A percentile compares a stretch with the other conserved stretches of the same genome.
Conservation (phyloP, 2,329 filamentous ascomycete genomes). For the Phoma sp. region DNA sequence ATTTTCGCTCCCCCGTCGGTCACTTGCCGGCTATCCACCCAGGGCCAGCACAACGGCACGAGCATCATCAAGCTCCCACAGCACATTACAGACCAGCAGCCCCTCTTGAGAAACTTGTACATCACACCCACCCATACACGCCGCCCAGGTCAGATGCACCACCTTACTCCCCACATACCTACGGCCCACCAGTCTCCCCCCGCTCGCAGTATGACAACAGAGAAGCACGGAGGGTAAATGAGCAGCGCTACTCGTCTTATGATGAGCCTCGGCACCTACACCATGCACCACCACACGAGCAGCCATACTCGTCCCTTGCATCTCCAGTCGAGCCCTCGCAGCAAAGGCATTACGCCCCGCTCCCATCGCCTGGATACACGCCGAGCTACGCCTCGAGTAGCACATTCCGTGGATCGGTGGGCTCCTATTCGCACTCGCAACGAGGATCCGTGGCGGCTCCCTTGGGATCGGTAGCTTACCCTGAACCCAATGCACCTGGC, state of each 20-base stretch:
- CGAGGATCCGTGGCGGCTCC: slow-evolving; percentile 43
- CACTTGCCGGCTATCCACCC: slow-evolving; percentile 47
- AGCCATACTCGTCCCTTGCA: slow-evolving; percentile 43
- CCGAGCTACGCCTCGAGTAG: slow-evolving; percentile 48
- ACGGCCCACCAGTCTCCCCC: slow-evolving; percentile 47
- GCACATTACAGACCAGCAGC: slow-evolving; percentile 35
- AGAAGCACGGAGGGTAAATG: slow-evolving; percentile 33
- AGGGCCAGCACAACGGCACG: slow-evolving; percentile 38
- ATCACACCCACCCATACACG: slow-evolving; percentile 46
- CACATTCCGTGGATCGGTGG: slow-evolving; percentile 47
- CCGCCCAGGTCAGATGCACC: slow-evolving; percentile 48
- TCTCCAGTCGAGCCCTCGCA: slow-evolving; percentile 45
- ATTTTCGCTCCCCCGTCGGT: slow-evolving; percentile 48
- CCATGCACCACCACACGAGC: slow-evolving; percentile 38
- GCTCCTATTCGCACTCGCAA: slow-evolving; percentile 46
- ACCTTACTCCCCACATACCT: slow-evolving; percentile 48
- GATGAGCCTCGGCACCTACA: slow-evolving; percentile 41
- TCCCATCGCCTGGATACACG: slow-evolving; percentile 49
- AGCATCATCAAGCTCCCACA: slow-evolving; percentile 32
- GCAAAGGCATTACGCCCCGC: slow-evolving; percentile 41
- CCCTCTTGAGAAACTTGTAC: slow-evolving; percentile 45
- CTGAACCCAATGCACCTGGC: slow-evolving; percentile 39
- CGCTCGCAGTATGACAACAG: slow-evolving; percentile 44
- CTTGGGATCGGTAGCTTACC: slow-evolving; percentile 40
- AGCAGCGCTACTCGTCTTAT: slow-evolving; percentile 40